Conservation (phyloP, 2,329 filamentous ascomycete species). For the Aphanoascus verrucosus region DNA sequence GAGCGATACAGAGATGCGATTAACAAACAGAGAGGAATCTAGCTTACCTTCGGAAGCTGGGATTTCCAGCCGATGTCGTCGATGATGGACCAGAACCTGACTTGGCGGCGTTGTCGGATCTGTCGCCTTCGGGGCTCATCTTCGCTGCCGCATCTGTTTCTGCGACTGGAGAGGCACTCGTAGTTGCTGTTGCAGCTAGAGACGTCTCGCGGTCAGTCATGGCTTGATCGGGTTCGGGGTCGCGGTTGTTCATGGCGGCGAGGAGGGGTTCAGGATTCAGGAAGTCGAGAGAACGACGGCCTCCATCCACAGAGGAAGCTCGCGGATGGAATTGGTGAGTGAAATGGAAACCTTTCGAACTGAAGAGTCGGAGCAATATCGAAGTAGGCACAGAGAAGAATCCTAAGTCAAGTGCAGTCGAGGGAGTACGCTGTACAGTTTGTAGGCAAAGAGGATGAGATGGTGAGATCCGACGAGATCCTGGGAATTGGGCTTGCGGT, state of each 20-base stretch:
- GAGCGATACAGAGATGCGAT: not conserved
- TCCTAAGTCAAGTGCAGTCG: too few species aligned
- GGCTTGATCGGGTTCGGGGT: not conserved
- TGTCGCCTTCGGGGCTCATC: slow-evolving; percentile 12
- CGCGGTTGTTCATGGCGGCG: slow-evolving; percentile 23
- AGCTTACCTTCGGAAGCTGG: slow-evolving; percentile 51
- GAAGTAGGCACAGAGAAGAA: too few species aligned
- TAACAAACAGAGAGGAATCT: not conserved
- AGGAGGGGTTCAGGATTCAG: slow-evolving; percentile 8
- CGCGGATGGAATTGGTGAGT: not conserved
- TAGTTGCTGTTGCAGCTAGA: not conserved
- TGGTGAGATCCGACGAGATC: not conserved
- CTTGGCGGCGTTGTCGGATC: slow-evolving; percentile 23
- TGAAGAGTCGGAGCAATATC: too few species aligned
- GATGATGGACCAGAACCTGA: slow-evolving; percentile 7
- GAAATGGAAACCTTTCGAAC: not conserved
- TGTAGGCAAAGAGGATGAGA: too few species aligned
- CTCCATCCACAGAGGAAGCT: slow-evolving; percentile 20
- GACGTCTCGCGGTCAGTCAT: slow-evolving; percentile 10
- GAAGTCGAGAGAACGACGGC: not conserved
- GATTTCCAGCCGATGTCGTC: slow-evolving; percentile 33
- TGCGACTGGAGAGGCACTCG: slow-evolving; percentile 21
- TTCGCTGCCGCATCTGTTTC: slow-evolving; percentile 17
- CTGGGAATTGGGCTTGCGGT: not conserved
- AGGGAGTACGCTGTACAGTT: too few species aligned